These are phyloP conservation scores for Monilinia aucupariae DNA, from an alignment of 2,329 filamentous ascomycete species.

Conservation along the genomic window DNA sequence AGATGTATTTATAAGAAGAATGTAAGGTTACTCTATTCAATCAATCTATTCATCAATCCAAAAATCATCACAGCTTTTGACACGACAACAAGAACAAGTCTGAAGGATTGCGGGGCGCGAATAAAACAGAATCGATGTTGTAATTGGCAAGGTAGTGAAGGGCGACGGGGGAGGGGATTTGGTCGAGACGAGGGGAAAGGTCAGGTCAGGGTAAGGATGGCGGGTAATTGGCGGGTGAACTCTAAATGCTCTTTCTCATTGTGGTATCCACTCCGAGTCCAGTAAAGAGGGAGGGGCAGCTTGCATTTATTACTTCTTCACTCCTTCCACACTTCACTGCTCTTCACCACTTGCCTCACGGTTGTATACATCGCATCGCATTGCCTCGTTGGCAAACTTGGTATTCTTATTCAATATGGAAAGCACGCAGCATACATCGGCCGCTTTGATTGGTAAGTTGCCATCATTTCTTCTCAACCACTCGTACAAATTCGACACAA, in stretches of 20 bases:
- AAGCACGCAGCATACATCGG: slow-evolving; percentile 28
- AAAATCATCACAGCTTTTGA: not conserved
- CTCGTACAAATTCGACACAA: not conserved
- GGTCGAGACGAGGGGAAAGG: not conserved
- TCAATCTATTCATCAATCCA: not conserved
- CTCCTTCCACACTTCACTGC: not conserved
- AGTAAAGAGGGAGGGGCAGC: slow-evolving; percentile 3
- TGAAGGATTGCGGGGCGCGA: slow-evolving; percentile 13
- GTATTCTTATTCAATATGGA: slow-evolving; percentile 27
- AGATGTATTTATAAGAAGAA: not conserved
- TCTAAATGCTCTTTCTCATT: too few species aligned
- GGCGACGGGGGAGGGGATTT: not conserved
- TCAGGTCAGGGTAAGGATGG: too few species aligned
- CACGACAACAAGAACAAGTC: slow-evolving; percentile 16
- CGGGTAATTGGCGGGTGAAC: too few species aligned
- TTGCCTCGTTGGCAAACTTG: slow-evolving; percentile 1
- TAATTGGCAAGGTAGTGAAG: not conserved
- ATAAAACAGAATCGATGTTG: not conserved
- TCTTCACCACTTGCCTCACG: too few species aligned
- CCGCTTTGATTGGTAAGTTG: slow-evolving; percentile 30
- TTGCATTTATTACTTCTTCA: slow-evolving; percentile 7
- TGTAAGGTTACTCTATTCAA: not conserved
- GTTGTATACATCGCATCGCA: not conserved
- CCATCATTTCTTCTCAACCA: slow-evolving; percentile 11
- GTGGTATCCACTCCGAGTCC: not conserved